Evolutionary conservation across 371 early-diverging fungal genomes (phyloP).

Genomic region (Mucor velutinosus): DNA sequence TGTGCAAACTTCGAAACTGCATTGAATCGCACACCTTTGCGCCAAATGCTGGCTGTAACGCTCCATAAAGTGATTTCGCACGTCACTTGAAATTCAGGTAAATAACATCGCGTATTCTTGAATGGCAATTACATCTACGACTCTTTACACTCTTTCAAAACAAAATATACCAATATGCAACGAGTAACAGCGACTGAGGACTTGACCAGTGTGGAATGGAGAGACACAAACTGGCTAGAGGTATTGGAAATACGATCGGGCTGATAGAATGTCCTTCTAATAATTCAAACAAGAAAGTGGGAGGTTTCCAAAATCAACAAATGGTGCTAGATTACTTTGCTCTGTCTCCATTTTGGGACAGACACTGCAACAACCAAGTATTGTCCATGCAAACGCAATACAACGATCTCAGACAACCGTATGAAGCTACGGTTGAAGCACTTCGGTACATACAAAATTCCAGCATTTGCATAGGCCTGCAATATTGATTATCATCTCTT

Average conservation of each 20-base stretch:
- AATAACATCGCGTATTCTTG: not conserved
- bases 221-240: slow-evolving; percentile 53
- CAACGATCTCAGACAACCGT: slow-evolving; percentile 74
- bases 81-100: not conserved
- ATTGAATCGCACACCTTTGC: too few species aligned
- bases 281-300: slow-evolving; percentile 48
- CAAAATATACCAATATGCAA: slow-evolving; percentile 18
- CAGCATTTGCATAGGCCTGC: not conserved
- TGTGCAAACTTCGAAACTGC: not conserved
- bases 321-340: slow-evolving; percentile 96
- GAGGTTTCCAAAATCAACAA: slow-evolving; percentile 72
- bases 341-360: slow-evolving; percentile 96
- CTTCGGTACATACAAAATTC: slow-evolving; percentile 45
- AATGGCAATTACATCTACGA: not conserved
- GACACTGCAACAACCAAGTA: slow-evolving; percentile 92
- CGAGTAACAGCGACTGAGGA: slow-evolving; percentile 43
- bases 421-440: slow-evolving; percentile 58
- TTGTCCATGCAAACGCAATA: slow-evolving; percentile 97
- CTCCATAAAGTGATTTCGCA: not conserved
- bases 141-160: not conserved
- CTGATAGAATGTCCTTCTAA: not conserved
- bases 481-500: not conserved
- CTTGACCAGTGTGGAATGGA: slow-evolving; percentile 52
- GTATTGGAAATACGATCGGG: slow-evolving; percentile 10
- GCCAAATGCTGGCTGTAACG: too few species aligned